Evolutionary conservation across 164 flowering plant species (phyloP), one percentile per base, ranked within the genome.

Genomic region (Vitis cinerea): DNA sequence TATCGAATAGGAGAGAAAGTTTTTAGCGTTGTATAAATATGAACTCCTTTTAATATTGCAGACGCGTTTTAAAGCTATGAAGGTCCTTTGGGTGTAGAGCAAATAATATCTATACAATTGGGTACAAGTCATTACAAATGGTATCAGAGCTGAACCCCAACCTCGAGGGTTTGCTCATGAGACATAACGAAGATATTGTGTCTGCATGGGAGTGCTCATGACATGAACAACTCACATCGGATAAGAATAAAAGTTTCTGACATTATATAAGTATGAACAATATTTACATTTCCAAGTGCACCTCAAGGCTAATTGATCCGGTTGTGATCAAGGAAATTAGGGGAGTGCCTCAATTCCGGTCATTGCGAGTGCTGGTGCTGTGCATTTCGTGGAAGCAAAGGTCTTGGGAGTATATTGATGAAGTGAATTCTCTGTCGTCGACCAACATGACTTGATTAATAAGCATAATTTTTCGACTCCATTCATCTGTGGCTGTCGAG

Each of bases 311-410:
- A 96, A 52, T 83, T 6, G 93, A 93, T 68, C 93, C 90, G 1
- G 59, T 73, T 8, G 60, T 88, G 0, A 70, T 93, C 50, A 85
- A 85, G 61, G 83, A 84, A 29, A 85, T 93, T 89, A 90, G 66
- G 77, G 58, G 15, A 70, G 81, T 3, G 86, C 90, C 1, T 55
- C 89, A n/a, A 77, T 93, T 48, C 96, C 94, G 11, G 83, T 89
- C 3, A 82, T 93, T 72, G 90, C 86, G 11, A 82, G 82, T 52
- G 79, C 81, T 23, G 27, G 1, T 23, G 10, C 83, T 96, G 2
- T 1, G 14, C 98, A 93, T 75, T 90, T 93, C 58, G 96, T 90
- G 1, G 98, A 93, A 70, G 93, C 93, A 10, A 93, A 90, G 80
- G 82, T 93, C 11, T 84, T 90, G 9, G 49, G 93, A 90, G 69